A percentile compares a stretch with the other conserved stretches of the same genome.
Evolutionary conservation across 2,329 filamentous ascomycete species (phyloP).

Genomic region (Trichoderma asperellum): DNA sequence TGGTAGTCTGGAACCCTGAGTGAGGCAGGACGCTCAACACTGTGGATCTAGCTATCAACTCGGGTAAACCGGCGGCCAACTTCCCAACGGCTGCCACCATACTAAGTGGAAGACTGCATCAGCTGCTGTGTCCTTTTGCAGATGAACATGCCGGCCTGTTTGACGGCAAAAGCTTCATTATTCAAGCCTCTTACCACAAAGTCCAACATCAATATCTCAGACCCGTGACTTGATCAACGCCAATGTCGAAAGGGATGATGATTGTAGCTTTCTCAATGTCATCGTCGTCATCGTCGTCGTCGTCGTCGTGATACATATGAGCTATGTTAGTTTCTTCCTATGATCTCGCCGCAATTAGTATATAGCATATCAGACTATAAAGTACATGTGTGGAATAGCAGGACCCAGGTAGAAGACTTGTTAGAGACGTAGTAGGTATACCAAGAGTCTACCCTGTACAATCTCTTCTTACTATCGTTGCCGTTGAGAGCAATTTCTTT

Average conservation of each 20-base stretch:
- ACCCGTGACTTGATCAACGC: neutral
- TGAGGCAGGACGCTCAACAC: neutral
- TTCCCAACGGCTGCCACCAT: neutral
- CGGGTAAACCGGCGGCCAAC: neutral
- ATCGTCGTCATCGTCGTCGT: neutral
- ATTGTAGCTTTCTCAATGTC: neutral
- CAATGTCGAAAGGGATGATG: neutral
- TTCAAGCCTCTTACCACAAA: neutral
- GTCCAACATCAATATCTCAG: neutral
- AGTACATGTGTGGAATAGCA: neutral
- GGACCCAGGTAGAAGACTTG: neutral
- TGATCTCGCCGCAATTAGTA: neutral
- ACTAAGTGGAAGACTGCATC: neutral
- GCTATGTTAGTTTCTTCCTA: neutral
- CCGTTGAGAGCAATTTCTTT: neutral
- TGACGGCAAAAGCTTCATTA: neutral
- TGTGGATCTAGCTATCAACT: neutral
- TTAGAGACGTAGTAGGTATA: too few species aligned
- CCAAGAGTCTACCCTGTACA: neutral
- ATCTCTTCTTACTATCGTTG: neutral
- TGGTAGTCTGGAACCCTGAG: neutral
- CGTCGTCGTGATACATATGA: neutral
- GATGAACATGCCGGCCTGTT: neutral
- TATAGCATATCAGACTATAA: neutral
- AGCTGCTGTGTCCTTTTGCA: neutral